A percentile compares a stretch with the other conserved stretches of the same genome.
Evolutionary conservation across 139 green algal genomes (phyloP).

Genomic region (Coelastrella sp.): DNA sequence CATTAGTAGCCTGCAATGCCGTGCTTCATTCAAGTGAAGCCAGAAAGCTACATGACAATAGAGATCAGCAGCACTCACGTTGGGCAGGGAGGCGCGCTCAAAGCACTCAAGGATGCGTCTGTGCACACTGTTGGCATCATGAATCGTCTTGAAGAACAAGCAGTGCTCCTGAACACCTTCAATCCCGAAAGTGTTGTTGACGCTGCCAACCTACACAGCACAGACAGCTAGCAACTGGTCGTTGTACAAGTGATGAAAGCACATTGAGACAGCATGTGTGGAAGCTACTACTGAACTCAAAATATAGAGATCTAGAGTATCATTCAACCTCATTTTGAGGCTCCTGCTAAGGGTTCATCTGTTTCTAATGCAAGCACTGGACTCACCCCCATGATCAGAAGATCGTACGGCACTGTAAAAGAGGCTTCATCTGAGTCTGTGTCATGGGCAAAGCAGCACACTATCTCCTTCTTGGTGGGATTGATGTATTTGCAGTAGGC

Average conservation of each 20-base stretch:
- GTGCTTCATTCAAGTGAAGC: too few species aligned
- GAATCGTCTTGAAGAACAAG: slow-evolving; percentile 90
- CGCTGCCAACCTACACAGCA: slow-evolving; percentile 54
- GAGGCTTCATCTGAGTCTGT: slow-evolving; percentile 68
- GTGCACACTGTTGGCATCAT: slow-evolving; percentile 81
- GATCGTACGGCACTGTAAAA: slow-evolving; percentile 89
- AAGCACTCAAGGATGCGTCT: slow-evolving; percentile 87
- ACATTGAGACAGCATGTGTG: too few species aligned
- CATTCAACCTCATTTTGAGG: too few species aligned
- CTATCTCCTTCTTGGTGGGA: slow-evolving; percentile 74
- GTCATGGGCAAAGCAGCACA: slow-evolving; percentile 87
- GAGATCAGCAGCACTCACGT: too few species aligned
- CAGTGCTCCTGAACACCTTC: slow-evolving; percentile 86
- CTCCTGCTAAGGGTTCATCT: too few species aligned
- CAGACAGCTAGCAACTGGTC: too few species aligned
- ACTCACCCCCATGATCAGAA: slow-evolving; percentile 79
- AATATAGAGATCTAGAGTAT: too few species aligned
- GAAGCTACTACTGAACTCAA: too few species aligned
- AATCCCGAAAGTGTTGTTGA: slow-evolving; percentile 95
- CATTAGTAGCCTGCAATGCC: too few species aligned
- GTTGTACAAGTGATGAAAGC: too few species aligned
- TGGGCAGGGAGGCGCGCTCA: slow-evolving; percentile 86
- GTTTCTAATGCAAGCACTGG: too few species aligned
- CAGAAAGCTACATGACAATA: too few species aligned
- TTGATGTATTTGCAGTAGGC: slow-evolving; percentile 82